Evolutionary conservation across 345 rosid genomes (phyloP).

Genomic region (Salix udensis): DNA sequence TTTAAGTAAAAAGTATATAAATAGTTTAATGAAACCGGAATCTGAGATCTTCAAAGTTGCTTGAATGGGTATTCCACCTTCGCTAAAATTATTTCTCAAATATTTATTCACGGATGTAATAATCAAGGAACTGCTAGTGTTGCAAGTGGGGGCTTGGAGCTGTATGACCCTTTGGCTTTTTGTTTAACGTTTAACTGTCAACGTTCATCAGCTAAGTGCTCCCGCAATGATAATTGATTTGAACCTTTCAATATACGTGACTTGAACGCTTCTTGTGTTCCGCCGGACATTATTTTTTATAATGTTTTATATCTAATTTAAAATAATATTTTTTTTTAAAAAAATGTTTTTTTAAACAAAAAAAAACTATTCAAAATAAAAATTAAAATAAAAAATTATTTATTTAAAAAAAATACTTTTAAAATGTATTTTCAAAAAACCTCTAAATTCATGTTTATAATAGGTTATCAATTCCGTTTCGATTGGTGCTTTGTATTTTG

Average conservation of each 20-base stretch:
- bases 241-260: neutral
- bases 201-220: no score
- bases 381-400: no score
- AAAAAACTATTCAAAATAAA: no score
- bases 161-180: neutral
- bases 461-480: no score
- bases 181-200: neutral
- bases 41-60: constrained; percentile 2
- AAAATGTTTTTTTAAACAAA: no score
- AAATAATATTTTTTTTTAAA: no score
- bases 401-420: no score
- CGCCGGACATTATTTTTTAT: no score
- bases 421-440: no score
- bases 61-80: constrained; percentile 5
- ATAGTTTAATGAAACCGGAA: neutral
- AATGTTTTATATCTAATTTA: no score
- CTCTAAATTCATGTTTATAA: no score
- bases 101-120: neutral
- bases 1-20: neutral
- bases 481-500: no score
- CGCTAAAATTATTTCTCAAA: neutral
- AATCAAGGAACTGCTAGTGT: neutral
- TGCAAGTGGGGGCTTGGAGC: neutral
- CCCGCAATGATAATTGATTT: neutral
- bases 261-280: neutral